These are phyloP conservation scores for Cicer chorassanicum DNA, from an alignment of 306 rosid genomes.

Conservation along the genomic window DNA sequence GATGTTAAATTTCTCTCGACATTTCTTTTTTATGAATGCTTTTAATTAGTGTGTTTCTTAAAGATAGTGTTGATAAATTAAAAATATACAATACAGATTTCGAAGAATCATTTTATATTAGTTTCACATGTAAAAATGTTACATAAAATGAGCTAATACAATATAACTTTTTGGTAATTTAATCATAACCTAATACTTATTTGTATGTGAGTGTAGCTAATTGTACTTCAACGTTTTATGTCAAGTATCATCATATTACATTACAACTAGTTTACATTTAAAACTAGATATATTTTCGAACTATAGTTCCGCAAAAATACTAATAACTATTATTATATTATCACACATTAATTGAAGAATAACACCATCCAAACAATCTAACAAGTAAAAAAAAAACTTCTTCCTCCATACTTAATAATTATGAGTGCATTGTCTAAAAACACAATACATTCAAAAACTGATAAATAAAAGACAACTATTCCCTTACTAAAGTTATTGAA, in stretches of 20 bases:
- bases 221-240: neutral
- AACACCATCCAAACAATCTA: neutral
- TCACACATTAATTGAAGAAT: neutral
- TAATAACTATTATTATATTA: neutral
- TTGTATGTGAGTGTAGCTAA: neutral
- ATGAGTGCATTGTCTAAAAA: neutral
- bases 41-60: neutral
- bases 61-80: neutral
- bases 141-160: neutral
- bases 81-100: neutral
- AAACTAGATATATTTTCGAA: neutral
- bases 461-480: neutral
- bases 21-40: neutral
- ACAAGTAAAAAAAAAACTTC: neutral
- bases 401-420: neutral
- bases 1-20: neutral
- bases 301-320: neutral
- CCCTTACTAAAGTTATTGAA: neutral
- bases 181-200: no score
- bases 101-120: no score
- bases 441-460: neutral
- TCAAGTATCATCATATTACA: neutral
- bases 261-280: no score
- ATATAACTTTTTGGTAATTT: no score
- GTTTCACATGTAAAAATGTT: neutral